Conservation (phyloP, 2,329 filamentous ascomycete species). For the Metarhizium rileyi region DNA sequence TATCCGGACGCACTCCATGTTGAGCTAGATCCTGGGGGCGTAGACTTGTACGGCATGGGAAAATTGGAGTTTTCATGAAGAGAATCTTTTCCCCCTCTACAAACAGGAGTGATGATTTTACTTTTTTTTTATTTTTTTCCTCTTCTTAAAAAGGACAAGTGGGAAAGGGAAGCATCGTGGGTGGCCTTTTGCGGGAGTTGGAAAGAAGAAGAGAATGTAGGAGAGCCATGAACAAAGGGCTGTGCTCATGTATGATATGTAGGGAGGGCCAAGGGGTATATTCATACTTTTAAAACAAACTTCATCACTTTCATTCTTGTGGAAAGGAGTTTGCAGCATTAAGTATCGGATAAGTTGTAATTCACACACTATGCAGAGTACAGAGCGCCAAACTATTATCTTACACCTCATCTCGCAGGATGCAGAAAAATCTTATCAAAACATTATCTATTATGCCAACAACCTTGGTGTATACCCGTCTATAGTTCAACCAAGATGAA, state of each 20-base stretch:
- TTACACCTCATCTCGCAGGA: too few relatives aligned
- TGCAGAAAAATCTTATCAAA: too few relatives aligned
- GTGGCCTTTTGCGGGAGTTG: neutral
- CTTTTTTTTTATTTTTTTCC: neutral
- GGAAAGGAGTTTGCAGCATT: too few relatives aligned
- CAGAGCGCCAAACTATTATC: too few relatives aligned
- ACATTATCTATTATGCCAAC: too few relatives aligned
- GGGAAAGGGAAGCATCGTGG: too few relatives aligned
- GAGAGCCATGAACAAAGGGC: neutral
- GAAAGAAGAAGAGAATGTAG: neutral
- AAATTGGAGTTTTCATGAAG: neutral
- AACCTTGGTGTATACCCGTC: too few relatives aligned
- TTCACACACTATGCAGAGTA: too few relatives aligned
- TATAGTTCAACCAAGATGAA: too few relatives aligned
- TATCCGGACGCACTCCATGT: constrained; percentile 43
- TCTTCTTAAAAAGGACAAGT: neutral
- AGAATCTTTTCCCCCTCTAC: neutral
- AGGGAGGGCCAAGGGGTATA: neutral
- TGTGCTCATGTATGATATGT: neutral
- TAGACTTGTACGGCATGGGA: neutral
- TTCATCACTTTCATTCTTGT: neutral
- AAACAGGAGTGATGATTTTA: neutral
- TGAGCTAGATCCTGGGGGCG: constrained; percentile 32
- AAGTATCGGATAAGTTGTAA: too few relatives aligned
- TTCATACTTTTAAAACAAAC: constrained; percentile 3